Evolutionary conservation across 768 basidiomycete genomes (phyloP), one percentile per base, ranked within the genome.

Genomic region (Coprinopsis cinerea): DNA sequence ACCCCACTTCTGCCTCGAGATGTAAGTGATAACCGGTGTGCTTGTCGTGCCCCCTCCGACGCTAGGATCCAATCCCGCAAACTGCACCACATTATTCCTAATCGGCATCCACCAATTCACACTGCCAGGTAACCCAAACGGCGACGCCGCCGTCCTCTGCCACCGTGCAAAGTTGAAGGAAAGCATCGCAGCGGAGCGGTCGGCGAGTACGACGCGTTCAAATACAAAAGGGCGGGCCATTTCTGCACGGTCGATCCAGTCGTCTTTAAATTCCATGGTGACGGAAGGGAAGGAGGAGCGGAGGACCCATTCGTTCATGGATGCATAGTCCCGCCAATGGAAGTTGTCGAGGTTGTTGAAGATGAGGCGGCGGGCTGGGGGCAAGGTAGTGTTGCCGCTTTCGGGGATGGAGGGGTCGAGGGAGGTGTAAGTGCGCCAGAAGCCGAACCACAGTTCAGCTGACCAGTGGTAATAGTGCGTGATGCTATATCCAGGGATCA

Each of bases 391-490:
- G 41, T 77, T 76, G 6, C 90, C 92, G 39, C 74, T 67, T 0
- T 77, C 55, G 2, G 81, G 66, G 45, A 94, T 92, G 18, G 64
- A 66, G 1, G 79, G 77, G 62, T 93, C 91, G 10, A 95, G 71
- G 1, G 88, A 82, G 27, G 90, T 78, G 64, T 94, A 95, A 0
- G 92, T 83, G 6, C 91, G 78, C 93, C 93, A 95, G 57, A 94
- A 79, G 34, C 93, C 93, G 55, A 91, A 90, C 70, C 88, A 85
- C 17, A 93, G 78, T 61, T 97, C 93, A 3, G 93, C 92, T 26
- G 86, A 81, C 81, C 88, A 93, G 60, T 97, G 92, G 63, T 92
- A 95, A 63, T 94, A 95, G 65, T 95, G 92, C 1, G 86, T 88
- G 49, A 95, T 77, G 67, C 88, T 91, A 41, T 35, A 23, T 7